A percentile compares a stretch with the other conserved stretches of the same genome.
These are phyloP conservation scores for Saccharomycopsis malanga DNA, from an alignment of 805 yeast species.

Conservation along the genomic window DNA sequence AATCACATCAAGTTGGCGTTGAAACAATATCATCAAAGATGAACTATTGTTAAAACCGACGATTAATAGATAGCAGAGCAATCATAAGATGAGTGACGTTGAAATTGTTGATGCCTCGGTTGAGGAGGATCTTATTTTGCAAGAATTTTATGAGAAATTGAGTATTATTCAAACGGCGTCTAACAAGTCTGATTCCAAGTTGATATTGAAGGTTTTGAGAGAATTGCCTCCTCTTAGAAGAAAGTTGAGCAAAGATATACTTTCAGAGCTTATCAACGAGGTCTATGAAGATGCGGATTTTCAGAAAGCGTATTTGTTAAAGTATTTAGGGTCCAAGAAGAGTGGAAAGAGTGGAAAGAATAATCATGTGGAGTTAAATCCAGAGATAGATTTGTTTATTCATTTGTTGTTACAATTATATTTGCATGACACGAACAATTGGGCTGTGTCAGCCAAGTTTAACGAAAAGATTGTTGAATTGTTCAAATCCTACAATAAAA, in stretches of 20 bases:
- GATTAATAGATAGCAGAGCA: no score
- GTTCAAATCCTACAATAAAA: conserved; percentile 59
- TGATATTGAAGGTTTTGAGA: conserved; percentile 77
- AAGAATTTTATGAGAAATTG: conserved; percentile 11
- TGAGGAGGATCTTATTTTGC: conserved; percentile 2
- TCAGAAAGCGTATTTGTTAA: conserved; percentile 35
- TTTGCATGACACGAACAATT: conserved; percentile 55
- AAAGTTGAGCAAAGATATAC: conserved; percentile 45
- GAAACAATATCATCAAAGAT: no score
- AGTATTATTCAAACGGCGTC: conserved; percentile 44
- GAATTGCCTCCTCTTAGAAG: conserved; percentile 73
- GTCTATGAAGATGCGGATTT: conserved; percentile 46
- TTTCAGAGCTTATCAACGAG: conserved; percentile 49
- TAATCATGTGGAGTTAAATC: conserved; percentile 40
- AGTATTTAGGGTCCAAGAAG: conserved; percentile 33
- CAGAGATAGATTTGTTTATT: conserved; percentile 75
- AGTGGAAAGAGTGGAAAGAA: conserved; percentile 30
- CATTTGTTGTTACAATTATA: conserved; percentile 74
- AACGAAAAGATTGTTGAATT: conserved; percentile 43
- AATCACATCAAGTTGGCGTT: no score
- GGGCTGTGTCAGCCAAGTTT: conserved; percentile 44
- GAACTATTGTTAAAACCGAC: no score
- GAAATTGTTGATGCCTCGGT: conserved; percentile 7
- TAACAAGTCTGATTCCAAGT: conserved; percentile 74
- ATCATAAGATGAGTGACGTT: conserved; percentile 5